phyloP scores from a whole-genome alignment of 2,329 filamentous ascomycete species.

The Hypoxylon sp. region DNA sequence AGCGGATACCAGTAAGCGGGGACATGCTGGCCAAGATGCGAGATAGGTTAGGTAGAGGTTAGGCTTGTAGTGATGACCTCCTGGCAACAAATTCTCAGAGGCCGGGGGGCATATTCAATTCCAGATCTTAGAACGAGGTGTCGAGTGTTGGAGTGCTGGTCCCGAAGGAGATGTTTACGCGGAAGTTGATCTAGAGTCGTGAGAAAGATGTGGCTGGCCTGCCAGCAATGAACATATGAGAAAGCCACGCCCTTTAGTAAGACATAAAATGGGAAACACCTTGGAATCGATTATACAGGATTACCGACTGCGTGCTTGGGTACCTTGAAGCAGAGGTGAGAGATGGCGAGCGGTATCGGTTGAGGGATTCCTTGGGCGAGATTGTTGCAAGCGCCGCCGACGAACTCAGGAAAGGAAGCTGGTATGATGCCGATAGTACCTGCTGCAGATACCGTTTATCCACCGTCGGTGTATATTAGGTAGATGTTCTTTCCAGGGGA shows the following conservation, averaged over 20 bases:
- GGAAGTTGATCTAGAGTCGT: background rate
- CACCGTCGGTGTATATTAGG: slow-evolving; percentile 1
- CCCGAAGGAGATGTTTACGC: background rate
- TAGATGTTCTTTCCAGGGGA: background rate
- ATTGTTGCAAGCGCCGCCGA: background rate
- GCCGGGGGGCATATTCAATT: slow-evolving; percentile 6
- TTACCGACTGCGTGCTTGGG: background rate
- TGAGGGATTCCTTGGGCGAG: background rate
- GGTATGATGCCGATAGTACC: background rate
- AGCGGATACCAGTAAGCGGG: background rate
- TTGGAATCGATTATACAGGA: background rate
- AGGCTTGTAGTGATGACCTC: background rate
- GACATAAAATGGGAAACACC: background rate
- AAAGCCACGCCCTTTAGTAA: background rate
- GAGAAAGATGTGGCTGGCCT: background rate
- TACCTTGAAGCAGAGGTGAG: background rate
- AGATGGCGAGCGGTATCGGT: background rate
- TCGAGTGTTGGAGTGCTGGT: background rate
- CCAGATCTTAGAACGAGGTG: background rate
- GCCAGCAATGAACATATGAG: background rate
- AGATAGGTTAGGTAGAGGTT: background rate
- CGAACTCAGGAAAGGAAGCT: background rate
- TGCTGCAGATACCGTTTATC: slow-evolving; percentile 1
- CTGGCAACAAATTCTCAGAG: background rate
- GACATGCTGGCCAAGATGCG: slow-evolving; percentile 22